Base-by-base conservation (phyloP, 192 early-diverging fungal species). In the Paraglomus brasilianum region DNA sequence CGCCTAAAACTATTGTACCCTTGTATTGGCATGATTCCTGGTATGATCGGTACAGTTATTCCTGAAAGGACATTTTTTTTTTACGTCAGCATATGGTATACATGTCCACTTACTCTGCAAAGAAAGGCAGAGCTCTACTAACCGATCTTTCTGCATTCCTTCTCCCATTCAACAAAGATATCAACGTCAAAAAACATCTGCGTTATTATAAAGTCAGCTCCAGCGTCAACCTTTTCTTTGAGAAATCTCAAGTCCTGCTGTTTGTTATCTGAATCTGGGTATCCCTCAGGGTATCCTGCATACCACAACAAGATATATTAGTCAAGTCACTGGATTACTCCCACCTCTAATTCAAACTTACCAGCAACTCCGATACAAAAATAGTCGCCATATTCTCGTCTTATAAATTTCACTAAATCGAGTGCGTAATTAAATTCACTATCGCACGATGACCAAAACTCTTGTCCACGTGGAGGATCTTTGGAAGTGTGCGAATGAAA, bases 11-110 rank as follows among this genome's bases (percentile, higher is more conserved):
- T 88, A 30, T 84, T 87, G 61, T 86, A 92, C 48, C 78, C 86
- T 65, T 92, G 93, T 60, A 94, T 93, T 46, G 91, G 91, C 91
- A 94, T 92, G 47, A 94, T 86, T 22, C 93, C 93, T n/a, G 93
- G 92, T 38, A 94, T 80, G 73, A 94, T 85, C 30, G 83, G 83
- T 22, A 89, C 78, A 17, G 66, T 41, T 50, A 85, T 85, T 8
- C 83, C 80, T 49, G 58, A 22, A 1, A 57, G 6, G 3, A 36
- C 57, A 59, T 1, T 36, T 19, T 59, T 19, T 30, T 30, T 30
- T 30, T 30, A 30, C 30, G 30, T 30, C 30, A 30, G 30, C 10
- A 30, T n/a, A 59, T 24, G 38, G 19, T 15, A 15, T 14, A 22
- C 14, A 42, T 39, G 24, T 8, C 21, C 55, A 51, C 19, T 57